Evolutionary conservation across 768 basidiomycete genomes (phyloP), one percentile per base, ranked within the genome.

Genomic region (Tulasnella sp.): DNA sequence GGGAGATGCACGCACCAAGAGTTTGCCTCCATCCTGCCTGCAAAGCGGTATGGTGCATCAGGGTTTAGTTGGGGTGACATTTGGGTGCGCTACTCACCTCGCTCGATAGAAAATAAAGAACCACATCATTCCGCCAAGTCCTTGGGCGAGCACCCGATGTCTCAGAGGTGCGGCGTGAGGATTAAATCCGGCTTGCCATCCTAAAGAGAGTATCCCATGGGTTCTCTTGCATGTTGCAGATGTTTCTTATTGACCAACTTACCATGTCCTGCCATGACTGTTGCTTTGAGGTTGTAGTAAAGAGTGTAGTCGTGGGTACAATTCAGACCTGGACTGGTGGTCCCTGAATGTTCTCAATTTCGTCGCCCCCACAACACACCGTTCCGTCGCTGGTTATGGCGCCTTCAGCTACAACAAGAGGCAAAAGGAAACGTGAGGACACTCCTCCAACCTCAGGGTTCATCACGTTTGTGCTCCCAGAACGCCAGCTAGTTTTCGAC

Each of bases 71-170:
- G 27, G 51, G 58, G n/a, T n/a, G n/a, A n/a, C n/a, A n/a, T n/a
- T n/a, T n/a, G n/a, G n/a, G n/a, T 8, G 1, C 17, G 17, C 24
- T 49, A 77, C 86, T 68, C 67, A 95, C 93, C 91, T 78, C 64
- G 88, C 86, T 59, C 93, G 84, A 74, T 94, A 96, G 77, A 96
- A 95, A 70, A 96, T 92, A 77, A 93, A 96, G 81, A 95, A 95
- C 93, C 93, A 96, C 93, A 96, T 95, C 24, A 83, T 80, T 32
- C 92, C 93, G 51, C 93, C 93, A 47, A 96, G 76, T 62, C 81
- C 83, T 73, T 92, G 93, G 26, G 86, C 80, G 29, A 94, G 77
- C 70, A 90, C 82, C 61, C 79, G 80, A 72, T 92, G 83, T 67
- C 77, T 80, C 67, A 81, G 77, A 11, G 85, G 82, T 8, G 91